These are phyloP conservation scores for Creolimax fragrantissima DNA, from an alignment of 78 protist genomes.

Conservation along the genomic window DNA sequence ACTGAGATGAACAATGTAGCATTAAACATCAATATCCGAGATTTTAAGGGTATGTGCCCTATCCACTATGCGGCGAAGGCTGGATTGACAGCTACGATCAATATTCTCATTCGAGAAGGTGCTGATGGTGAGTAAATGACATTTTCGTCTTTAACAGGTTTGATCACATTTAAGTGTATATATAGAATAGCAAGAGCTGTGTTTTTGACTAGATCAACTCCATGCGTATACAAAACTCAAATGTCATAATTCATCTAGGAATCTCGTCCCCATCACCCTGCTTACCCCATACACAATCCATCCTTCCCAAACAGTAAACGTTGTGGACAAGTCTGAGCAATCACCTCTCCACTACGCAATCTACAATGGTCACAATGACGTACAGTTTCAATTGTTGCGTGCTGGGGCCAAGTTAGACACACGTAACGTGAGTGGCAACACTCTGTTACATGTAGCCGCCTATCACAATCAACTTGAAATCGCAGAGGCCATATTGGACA, in stretches of 20 bases:
- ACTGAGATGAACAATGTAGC: neutral
- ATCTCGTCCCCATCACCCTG: too few relatives aligned
- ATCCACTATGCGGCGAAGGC: slow-evolving; percentile 24
- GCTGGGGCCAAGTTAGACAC: slow-evolving; percentile 20
- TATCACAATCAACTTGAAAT: slow-evolving; percentile 10
- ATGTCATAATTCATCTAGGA: too few relatives aligned
- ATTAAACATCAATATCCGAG: neutral
- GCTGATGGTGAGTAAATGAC: slow-evolving; percentile 18
- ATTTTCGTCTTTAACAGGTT: too few relatives aligned
- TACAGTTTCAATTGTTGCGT: slow-evolving; percentile 2
- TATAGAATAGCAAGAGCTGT: too few relatives aligned
- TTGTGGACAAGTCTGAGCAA: slow-evolving; percentile 2
- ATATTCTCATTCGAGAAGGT: neutral
- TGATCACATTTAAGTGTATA: too few relatives aligned
- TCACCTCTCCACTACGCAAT: slow-evolving; percentile 20
- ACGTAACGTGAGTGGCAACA: slow-evolving; percentile 12
- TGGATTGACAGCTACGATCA: neutral
- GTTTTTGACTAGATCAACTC: too few relatives aligned
- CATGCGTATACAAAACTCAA: too few relatives aligned
- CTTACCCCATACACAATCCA: too few relatives aligned
- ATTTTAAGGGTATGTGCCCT: slow-evolving; percentile 21
- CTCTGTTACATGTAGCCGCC: slow-evolving; percentile 3
- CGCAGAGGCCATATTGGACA: neutral
- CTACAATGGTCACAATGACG: slow-evolving; percentile 22
- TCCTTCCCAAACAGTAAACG: neutral